These are phyloP conservation scores for Pontederia crassipes DNA, from an alignment of 176 grass and related monocot species.

Conservation along the genomic window DNA sequence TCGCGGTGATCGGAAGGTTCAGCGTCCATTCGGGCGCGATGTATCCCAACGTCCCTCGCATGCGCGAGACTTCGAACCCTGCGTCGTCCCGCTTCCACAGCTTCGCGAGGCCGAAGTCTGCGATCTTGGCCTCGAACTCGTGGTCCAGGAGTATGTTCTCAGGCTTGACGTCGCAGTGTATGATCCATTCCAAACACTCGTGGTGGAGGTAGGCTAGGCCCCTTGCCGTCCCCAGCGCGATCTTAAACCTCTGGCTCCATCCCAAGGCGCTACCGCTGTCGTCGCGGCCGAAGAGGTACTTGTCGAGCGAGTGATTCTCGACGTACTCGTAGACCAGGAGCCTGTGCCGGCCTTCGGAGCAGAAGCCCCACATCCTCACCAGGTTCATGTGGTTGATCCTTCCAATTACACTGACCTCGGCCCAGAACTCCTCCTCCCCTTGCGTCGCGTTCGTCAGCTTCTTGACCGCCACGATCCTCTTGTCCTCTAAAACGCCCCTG, in stretches of 20 bases:
- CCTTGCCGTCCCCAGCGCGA: constrained; percentile 57
- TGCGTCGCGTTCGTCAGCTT: no score
- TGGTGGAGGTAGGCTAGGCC: constrained; percentile 79
- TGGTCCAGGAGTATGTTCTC: constrained; percentile 67
- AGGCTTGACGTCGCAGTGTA: constrained; percentile 88
- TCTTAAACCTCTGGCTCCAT: constrained; percentile 55
- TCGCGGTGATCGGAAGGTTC: neutral
- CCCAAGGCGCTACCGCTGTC: constrained; percentile 19
- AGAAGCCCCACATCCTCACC: no score
- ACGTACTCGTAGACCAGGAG: no score
- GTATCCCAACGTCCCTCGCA: constrained; percentile 38
- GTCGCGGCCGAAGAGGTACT: neutral
- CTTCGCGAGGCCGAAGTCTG: constrained; percentile 67
- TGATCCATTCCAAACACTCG: constrained; percentile 78
- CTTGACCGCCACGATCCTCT: no score
- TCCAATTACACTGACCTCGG: no score
- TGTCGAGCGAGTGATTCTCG: no score
- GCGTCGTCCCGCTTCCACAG: constrained; percentile 26
- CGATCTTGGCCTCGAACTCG: constrained; percentile 75
- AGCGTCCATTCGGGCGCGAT: no score
- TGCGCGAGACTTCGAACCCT: constrained; percentile 38
- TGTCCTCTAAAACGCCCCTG: no score
- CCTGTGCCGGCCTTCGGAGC: no score
- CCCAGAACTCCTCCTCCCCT: no score
- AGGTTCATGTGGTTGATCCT: no score